Conservation (phyloP, 345 rosid species). For the Salix viminalis region DNA sequence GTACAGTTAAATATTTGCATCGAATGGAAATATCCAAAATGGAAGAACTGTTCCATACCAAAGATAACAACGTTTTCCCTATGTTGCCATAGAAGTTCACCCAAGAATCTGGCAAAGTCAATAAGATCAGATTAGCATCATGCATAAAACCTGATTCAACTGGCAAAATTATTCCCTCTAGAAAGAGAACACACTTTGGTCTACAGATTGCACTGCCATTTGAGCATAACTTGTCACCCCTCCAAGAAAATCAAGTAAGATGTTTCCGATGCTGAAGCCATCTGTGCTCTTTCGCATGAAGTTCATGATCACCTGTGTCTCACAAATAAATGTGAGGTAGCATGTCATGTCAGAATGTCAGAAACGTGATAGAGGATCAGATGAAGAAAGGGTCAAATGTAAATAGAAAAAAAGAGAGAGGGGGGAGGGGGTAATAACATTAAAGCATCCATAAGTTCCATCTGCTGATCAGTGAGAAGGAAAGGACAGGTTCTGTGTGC, state of each 20-base stretch:
- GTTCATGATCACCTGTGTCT: conserved; percentile 70
- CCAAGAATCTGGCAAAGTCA: conserved; percentile 68
- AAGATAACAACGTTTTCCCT: conserved; percentile 77
- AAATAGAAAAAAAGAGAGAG: background rate
- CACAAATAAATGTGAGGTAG: background rate
- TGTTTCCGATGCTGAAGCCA: conserved; percentile 87
- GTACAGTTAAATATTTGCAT: background rate
- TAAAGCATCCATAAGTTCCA: background rate
- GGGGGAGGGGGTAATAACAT: background rate
- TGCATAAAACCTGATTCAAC: background rate
- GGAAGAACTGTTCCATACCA: background rate
- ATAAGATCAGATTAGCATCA: background rate
- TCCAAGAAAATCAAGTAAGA: conserved; percentile 79
- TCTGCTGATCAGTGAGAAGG: background rate
- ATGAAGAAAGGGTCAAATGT: background rate
- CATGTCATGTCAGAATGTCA: background rate
- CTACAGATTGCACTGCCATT: conserved; percentile 75
- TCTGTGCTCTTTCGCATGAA: conserved; percentile 78
- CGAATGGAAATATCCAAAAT: background rate
- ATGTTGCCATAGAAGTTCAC: conserved; percentile 91
- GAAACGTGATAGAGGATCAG: background rate
- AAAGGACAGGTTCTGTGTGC: background rate
- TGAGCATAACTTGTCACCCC: conserved; percentile 66
- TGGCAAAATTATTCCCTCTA: background rate
- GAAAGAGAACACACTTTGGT: conserved; percentile 49